phyloP scores from a whole-genome alignment of 768 basidiomycete genomes.

The Hypsizygus marmoreus region DNA sequence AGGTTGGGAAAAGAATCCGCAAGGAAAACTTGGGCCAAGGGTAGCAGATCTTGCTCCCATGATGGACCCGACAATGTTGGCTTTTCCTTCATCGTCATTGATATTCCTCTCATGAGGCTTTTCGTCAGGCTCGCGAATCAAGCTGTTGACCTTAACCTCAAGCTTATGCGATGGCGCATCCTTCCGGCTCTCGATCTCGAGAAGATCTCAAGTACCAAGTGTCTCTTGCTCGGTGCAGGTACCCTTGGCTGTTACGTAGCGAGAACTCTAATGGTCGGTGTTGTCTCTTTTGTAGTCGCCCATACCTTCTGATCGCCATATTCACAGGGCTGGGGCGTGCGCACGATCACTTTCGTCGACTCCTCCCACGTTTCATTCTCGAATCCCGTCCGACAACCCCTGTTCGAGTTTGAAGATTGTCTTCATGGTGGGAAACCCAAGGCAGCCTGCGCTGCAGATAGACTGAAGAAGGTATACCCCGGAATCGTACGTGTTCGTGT shows the following conservation, averaged over 20 bases:
- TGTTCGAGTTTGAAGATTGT: conserved; percentile 96
- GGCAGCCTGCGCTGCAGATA: conserved; percentile 85
- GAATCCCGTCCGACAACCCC: conserved; percentile 95
- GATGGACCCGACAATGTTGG: conserved; percentile 88
- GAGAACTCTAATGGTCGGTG: conserved; percentile 80
- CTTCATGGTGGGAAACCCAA: conserved; percentile 92
- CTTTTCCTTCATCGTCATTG: neutral
- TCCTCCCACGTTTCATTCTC: conserved; percentile 92
- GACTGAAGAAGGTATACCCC: conserved; percentile 87
- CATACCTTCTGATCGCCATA: neutral
- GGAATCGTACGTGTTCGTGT: conserved; percentile 67
- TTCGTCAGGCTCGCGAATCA: conserved; percentile 80
- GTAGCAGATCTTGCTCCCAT: conserved; percentile 90
- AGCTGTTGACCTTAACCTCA: conserved; percentile 96
- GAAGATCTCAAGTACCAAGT: conserved; percentile 76
- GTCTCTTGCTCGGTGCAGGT: conserved; percentile 90
- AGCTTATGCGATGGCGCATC: conserved; percentile 98
- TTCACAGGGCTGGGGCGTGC: conserved; percentile 89
- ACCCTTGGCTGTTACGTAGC: conserved; percentile 97
- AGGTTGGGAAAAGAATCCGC: conserved; percentile 94
- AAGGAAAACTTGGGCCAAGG: conserved; percentile 85
- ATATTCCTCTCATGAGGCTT: neutral
- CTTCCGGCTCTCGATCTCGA: conserved; percentile 88
- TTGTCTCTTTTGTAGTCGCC: neutral
- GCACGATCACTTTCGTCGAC: conserved; percentile 91